Percentiles rank a stretch among this genome's conserved stretches.
Evolutionary conservation across 2,329 filamentous ascomycete species (phyloP).

Genomic region (Kalmusia sp.): DNA sequence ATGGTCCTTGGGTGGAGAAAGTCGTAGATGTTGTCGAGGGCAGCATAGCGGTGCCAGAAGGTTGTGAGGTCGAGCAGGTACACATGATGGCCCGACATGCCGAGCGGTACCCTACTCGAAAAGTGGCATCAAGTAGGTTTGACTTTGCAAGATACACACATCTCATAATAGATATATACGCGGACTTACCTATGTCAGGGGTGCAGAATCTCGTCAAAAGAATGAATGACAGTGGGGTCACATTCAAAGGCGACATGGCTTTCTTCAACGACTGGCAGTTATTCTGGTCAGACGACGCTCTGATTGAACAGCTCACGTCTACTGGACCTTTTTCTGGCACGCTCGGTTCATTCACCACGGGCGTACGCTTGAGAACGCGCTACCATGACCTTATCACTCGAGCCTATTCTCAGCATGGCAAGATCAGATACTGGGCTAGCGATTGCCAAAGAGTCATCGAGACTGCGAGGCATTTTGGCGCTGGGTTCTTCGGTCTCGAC

Average conservation of each 20-base stretch:
- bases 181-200: constrained; percentile 39
- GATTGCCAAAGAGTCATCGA: constrained; percentile 62
- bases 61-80: constrained; percentile 63
- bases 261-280: constrained; percentile 64
- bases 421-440: constrained; percentile 60
- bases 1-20: constrained; percentile 63
- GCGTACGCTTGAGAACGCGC: constrained; percentile 60
- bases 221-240: constrained; percentile 50
- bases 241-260: constrained; percentile 57
- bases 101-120: constrained; percentile 63
- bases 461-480: constrained; percentile 62
- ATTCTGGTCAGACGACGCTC: constrained; percentile 53
- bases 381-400: constrained; percentile 56
- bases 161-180: neutral
- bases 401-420: constrained; percentile 18
- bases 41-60: constrained; percentile 53
- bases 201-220: constrained; percentile 58
- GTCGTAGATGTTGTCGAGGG: constrained; percentile 48
- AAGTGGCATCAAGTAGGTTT: constrained; percentile 58
- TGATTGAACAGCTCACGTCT: constrained; percentile 62
- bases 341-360: constrained; percentile 61
- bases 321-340: constrained; percentile 65
- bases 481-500: constrained; percentile 62
- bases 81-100: constrained; percentile 67
- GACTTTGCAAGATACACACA: neutral